Base-by-base conservation (phyloP, 2,329 filamentous ascomycete genomes). In the Pseudophaeomoniella oleicola region DNA sequence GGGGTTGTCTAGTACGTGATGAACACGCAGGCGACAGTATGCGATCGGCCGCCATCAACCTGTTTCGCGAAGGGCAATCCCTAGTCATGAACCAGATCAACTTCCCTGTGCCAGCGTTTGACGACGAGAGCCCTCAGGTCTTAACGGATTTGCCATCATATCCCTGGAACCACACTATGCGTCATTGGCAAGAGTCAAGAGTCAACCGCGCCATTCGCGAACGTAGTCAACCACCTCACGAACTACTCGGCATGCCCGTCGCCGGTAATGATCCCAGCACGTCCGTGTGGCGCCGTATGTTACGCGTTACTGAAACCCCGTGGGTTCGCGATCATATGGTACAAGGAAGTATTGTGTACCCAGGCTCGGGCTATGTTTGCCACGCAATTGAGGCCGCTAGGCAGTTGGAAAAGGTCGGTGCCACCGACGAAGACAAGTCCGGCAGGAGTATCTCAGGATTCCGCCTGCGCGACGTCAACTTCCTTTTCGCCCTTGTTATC, bases 141-240 rank as follows among this genome's bases (percentile, higher is more conserved):
- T 41, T 55, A 32, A 44, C 38, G 2, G 49, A 54, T 19, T 38
- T 64, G 1, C 67, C 67, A 1, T 39, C 46, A 0, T 72, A 71
- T 38, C 56, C 60, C 0, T 71, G 67, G 63, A 62, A 70, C 31
- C 65, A 69, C 43, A 55, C 56, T 2, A 54, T 57, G 16, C 39
- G 44, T 1, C 55, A 63, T 42, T 67, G 61, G 51, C 53, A 59
- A 15, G 61, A 68, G 39, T 60, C 62, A 12, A 55, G 64, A 3
- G 44, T 66, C 4, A 50, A 53, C 2, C 42, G 51, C 2, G 62
- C 61, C 13, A 56, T 57, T 12, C 55, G 65, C 16, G 57, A 58
- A 39, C 54, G 60, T 15, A 47, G 48, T 2, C 41, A 48, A 4
- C 33, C 42, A 10, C 50, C 50, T 48, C 52, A 50, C 35, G 39